phyloP scores from a whole-genome alignment of 495 filamentous ascomycete genomes.

The Bacidia gigantensis region DNA sequence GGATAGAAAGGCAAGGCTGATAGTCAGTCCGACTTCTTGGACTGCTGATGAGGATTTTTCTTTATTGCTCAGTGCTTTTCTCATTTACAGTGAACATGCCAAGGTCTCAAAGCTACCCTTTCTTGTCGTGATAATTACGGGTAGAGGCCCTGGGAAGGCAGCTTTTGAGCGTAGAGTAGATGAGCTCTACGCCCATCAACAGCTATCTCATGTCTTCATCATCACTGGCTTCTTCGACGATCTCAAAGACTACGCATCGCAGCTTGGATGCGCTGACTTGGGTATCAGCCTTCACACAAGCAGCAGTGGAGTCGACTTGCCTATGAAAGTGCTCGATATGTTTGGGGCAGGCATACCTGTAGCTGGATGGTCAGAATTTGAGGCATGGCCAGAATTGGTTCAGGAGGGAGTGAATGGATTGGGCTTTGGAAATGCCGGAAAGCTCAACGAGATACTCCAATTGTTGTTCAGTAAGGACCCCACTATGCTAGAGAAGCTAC shows the following conservation, averaged over 20 bases:
- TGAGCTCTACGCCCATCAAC: constrained; percentile 40
- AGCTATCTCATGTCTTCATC: constrained; percentile 54
- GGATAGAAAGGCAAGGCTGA: constrained; percentile 41
- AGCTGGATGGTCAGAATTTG: constrained; percentile 65
- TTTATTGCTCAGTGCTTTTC: constrained; percentile 72
- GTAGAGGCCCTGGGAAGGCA: constrained; percentile 73
- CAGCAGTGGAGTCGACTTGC: constrained; percentile 85
- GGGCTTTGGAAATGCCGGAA: constrained; percentile 56
- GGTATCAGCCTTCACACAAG: constrained; percentile 87
- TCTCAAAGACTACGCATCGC: constrained; percentile 66
- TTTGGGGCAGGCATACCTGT: constrained; percentile 90
- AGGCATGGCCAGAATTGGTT: constrained; percentile 78
- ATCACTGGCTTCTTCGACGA: constrained; percentile 64
- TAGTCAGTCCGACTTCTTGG: constrained; percentile 92
- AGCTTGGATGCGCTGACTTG: constrained; percentile 79
- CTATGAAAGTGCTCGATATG: constrained; percentile 99
- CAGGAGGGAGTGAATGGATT: constrained; percentile 72
- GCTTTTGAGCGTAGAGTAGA: constrained; percentile 55
- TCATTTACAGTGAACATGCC: constrained; percentile 39
- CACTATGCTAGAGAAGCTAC: constrained; percentile 45
- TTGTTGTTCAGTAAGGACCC: constrained; percentile 44
- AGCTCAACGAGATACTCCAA: constrained; percentile 44
- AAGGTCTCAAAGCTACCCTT: constrained; percentile 35
- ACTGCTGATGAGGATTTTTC: constrained; percentile 93
- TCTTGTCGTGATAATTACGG: constrained; percentile 79